Conservation (phyloP, 1,139 yeast species). For the Blastobotrys arbuscula region DNA sequence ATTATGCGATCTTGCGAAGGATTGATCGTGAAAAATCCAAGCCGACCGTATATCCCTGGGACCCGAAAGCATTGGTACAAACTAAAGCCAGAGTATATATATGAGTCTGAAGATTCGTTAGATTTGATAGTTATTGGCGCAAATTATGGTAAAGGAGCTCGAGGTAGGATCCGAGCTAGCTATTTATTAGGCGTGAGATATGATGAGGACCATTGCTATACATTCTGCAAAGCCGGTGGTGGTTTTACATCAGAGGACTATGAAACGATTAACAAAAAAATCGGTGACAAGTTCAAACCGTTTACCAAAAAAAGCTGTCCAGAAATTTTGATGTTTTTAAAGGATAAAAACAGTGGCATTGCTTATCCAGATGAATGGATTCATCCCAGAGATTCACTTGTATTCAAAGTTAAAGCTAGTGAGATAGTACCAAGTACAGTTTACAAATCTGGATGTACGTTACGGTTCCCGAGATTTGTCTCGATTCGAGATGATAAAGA, state of each 20-base stretch:
- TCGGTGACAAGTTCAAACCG: slow-evolving; percentile 54
- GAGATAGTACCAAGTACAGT: slow-evolving; percentile 51
- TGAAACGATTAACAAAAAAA: slow-evolving; percentile 50
- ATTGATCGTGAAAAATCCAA: slow-evolving; percentile 62
- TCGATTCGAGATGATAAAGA: slow-evolving; percentile 64
- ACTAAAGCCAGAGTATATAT: slow-evolving; percentile 84
- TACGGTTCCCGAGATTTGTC: slow-evolving; percentile 72
- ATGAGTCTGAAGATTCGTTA: slow-evolving; percentile 78
- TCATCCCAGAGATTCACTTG: slow-evolving; percentile 67
- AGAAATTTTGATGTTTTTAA: no score
- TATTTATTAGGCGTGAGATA: slow-evolving; percentile 61
- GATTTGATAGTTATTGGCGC: slow-evolving; percentile 79
- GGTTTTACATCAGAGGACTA: slow-evolving; percentile 68
- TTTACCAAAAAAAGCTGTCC: slow-evolving; percentile 52
- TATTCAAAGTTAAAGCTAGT: slow-evolving; percentile 80
- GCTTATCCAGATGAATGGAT: slow-evolving; percentile 66
- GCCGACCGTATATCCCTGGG: slow-evolving; percentile 55
- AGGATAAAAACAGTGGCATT: not conserved
- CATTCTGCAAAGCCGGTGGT: slow-evolving; percentile 79
- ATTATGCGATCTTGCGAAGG: slow-evolving; percentile 69
- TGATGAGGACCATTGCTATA: slow-evolving; percentile 36
- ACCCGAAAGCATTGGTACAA: slow-evolving; percentile 71
- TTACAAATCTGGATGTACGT: slow-evolving; percentile 63
- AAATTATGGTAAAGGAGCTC: slow-evolving; percentile 56
- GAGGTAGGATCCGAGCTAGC: slow-evolving; percentile 42